Percentiles rank a stretch among this genome's conserved stretches.
Conservation (phyloP, 2,329 filamentous ascomycete species). For the Aspergillus japonicus region DNA sequence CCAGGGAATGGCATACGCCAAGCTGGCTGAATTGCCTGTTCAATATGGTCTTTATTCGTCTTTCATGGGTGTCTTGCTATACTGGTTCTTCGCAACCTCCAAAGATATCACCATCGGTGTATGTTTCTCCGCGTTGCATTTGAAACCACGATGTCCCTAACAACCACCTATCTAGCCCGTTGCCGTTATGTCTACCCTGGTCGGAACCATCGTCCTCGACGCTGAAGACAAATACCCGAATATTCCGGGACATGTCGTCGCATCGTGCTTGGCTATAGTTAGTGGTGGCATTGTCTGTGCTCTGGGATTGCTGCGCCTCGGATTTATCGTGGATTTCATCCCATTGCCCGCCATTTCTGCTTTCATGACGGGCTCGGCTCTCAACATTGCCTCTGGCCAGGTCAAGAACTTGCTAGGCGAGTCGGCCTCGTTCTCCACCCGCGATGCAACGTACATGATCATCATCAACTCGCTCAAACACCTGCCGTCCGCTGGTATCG, state of each 20-base stretch:
- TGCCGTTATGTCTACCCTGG: conserved; percentile 89
- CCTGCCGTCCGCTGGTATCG: conserved; percentile 65
- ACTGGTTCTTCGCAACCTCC: conserved; percentile 97
- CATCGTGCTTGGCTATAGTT: conserved; percentile 75
- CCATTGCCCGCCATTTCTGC: conserved; percentile 85
- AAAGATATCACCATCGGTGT: conserved; percentile 98
- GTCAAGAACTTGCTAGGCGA: conserved; percentile 80
- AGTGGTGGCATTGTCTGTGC: conserved; percentile 73
- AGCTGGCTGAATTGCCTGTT: conserved; percentile 73
- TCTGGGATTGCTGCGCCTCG: conserved; percentile 75
- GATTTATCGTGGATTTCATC: conserved; percentile 92
- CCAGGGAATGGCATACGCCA: conserved; percentile 93
- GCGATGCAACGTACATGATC: conserved; percentile 76
- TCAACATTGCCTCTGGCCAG: conserved; percentile 85
- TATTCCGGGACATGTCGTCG: conserved; percentile 64
- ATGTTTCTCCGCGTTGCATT: conserved; percentile 39
- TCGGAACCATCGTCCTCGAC: conserved; percentile 74
- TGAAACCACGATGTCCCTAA: conserved; percentile 2
- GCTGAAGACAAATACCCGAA: conserved; percentile 57
- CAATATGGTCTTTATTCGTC: conserved; percentile 92
- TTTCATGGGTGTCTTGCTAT: conserved; percentile 90
- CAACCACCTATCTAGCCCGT: conserved; percentile 63
- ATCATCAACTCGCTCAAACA: conserved; percentile 79
- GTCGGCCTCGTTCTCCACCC: conserved; percentile 62
- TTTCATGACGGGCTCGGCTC: conserved; percentile 94